Conservation (phyloP, 75 land plant genomes). For the Selaginella tamariscina region DNA sequence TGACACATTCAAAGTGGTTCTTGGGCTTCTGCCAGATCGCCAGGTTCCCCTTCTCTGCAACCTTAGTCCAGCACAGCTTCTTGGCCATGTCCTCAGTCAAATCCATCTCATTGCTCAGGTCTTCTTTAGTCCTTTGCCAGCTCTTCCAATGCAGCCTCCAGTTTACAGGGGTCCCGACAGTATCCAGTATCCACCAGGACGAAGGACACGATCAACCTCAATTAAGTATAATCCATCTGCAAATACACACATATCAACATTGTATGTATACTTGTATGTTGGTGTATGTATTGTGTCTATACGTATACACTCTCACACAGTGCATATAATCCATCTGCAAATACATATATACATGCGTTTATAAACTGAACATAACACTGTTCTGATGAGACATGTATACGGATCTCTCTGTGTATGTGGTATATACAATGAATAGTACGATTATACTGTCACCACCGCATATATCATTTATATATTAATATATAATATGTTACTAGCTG, state of each 20-base stretch:
- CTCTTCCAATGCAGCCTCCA: slow-evolving; percentile 70
- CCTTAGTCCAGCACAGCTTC: slow-evolving; percentile 72
- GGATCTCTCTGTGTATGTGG: too few species aligned
- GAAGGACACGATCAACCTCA: slow-evolving; percentile 74
- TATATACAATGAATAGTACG: too few species aligned
- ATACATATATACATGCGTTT: too few species aligned
- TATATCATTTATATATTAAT: background rate
- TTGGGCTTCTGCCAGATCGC: slow-evolving; percentile 75
- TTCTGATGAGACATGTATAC: too few species aligned
- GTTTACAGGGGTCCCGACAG: slow-evolving; percentile 67
- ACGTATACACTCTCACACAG: too few species aligned
- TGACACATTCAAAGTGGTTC: slow-evolving; percentile 54
- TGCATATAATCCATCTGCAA: too few species aligned
- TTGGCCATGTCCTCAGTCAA: slow-evolving; percentile 55
- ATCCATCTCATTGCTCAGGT: slow-evolving; percentile 62
- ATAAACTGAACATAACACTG: too few species aligned
- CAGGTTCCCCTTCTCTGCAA: slow-evolving; percentile 55
- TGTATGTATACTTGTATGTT: too few species aligned
- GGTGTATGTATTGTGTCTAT: too few species aligned
- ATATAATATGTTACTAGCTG: too few species aligned
- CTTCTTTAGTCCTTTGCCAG: slow-evolving; percentile 75
- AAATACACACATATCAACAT: too few species aligned
- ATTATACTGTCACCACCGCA: too few species aligned
- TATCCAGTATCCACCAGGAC: slow-evolving; percentile 92
- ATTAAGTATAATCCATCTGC: slow-evolving; percentile 65